Evolutionary conservation across 768 basidiomycete genomes (phyloP).

Genomic region (Amanita subjunquillea): DNA sequence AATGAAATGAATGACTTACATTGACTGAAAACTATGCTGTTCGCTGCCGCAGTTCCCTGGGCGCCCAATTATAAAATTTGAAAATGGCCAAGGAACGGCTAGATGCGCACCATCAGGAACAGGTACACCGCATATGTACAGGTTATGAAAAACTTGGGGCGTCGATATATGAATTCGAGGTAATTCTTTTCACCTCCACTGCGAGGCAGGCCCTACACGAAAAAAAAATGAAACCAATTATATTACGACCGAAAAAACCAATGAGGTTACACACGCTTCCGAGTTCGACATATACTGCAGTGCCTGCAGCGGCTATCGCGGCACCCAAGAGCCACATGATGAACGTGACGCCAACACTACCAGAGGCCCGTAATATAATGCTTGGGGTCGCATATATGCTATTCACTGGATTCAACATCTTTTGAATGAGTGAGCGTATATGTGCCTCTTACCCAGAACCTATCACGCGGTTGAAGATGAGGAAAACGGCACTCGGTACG

Average conservation of each 20-base stretch:
- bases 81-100: background rate
- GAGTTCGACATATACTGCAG: constrained; percentile 65
- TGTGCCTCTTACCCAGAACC: constrained; percentile 46
- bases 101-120: constrained; percentile 38
- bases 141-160: constrained; percentile 50
- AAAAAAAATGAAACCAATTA: background rate
- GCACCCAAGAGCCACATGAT: constrained; percentile 67
- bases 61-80: background rate
- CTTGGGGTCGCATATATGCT: constrained; percentile 69
- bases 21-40: constrained; percentile 62
- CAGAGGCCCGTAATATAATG: constrained; percentile 53
- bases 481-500: constrained; percentile 43
- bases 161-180: constrained; percentile 55
- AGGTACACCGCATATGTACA: constrained; percentile 50
- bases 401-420: background rate
- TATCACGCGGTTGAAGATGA: constrained; percentile 68
- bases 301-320: constrained; percentile 52
- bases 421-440: background rate
- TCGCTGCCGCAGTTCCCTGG: constrained; percentile 50
- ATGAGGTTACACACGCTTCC: constrained; percentile 41
- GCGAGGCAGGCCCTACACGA: constrained; percentile 48
- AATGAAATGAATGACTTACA: constrained; percentile 29
- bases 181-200: constrained; percentile 75
- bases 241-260: background rate
- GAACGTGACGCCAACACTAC: constrained; percentile 60